Percentiles rank a stretch among this genome's conserved stretches.
Conservation (phyloP, 2,329 filamentous ascomycete species). For the Coniochaeta sp. region DNA sequence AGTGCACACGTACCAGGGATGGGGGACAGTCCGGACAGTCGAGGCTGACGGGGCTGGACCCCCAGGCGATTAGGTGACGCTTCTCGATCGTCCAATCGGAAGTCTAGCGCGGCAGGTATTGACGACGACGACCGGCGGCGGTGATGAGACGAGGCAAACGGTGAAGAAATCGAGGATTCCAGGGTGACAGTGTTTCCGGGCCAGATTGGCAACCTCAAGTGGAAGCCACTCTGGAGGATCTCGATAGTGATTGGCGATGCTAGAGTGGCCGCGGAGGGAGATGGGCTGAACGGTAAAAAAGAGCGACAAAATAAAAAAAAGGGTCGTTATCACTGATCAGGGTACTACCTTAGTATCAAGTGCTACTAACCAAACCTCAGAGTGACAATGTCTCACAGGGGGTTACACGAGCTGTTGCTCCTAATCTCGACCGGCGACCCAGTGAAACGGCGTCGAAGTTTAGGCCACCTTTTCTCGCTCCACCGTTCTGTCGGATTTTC, state of each 20-base stretch:
- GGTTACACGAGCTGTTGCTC: not conserved
- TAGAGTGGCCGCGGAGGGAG: not conserved
- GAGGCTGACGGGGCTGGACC: constrained; percentile 28
- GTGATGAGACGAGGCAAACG: constrained; percentile 33
- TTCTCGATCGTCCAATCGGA: constrained; percentile 22
- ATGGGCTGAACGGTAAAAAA: not conserved
- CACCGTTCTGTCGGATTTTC: not conserved
- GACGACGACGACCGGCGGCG: constrained; percentile 38
- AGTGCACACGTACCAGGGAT: constrained; percentile 43
- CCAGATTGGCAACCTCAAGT: constrained; percentile 10
- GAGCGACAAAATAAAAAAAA: not conserved
- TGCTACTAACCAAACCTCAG: not conserved
- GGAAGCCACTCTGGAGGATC: constrained; percentile 8
- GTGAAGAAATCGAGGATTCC: constrained; percentile 38
- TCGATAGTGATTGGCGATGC: not conserved
- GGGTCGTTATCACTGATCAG: not conserved
- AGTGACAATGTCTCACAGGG: not conserved
- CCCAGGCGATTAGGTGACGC: constrained; percentile 26
- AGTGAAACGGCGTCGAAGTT: not conserved
- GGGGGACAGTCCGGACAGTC: constrained; percentile 45
- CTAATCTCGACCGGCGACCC: not conserved
- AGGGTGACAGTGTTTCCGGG: constrained; percentile 29
- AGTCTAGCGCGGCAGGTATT: constrained; percentile 16
- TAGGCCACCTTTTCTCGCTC: not conserved
- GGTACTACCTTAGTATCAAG: no score